Base-by-base conservation (phyloP, 495 filamentous ascomycete genomes). In the Ramalina intermedia region DNA sequence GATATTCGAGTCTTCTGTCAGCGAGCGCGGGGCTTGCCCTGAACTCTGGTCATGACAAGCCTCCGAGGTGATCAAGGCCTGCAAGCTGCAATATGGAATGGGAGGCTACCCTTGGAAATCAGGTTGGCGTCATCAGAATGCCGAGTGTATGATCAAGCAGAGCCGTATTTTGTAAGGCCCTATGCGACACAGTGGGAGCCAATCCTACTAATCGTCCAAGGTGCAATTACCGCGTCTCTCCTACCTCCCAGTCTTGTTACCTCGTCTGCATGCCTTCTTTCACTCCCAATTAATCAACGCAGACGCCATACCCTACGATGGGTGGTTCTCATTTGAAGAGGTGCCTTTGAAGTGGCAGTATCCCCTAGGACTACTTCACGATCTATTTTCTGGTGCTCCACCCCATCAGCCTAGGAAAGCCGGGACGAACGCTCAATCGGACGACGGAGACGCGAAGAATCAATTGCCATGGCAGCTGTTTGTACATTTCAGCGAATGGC, bases 331-430 rank as follows among this genome's bases (percentile, higher is more conserved):
- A 6, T 84, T 81, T 57, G 79, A 86, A 55, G 71, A 71, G 29
- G 79, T 98, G 62, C 80, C 88, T 56, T 62, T 89, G 69, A 82
- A 93, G 79, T 82, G 87, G 83, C 69, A 95, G 63, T 83, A 94
- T 49, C 84, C 90, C 2, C 65, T 90, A 27, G 91, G 93, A 8
- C 71, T 99, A 18, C 74, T 96, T 24, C 86, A 84, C 60, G 91
- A 99, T 63, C 75, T 96, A 12, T 95, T 84, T 49, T 80, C 80
- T 1, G 82, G 81, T 16, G 70, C 69, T 43, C 78, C 79, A 1
- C 68, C 72, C 3, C 68, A 68, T 16, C 66, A 68, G 48, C 24
- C 47, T 27, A 37, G 37, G 44, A 12, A 47, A 26, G 14, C 44
- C 4, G 26, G 35, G 6, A 23, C 12, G 24, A 21, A 44, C 37